phyloP scores from a whole-genome alignment of 805 yeast species.

The Crinitomyces ghanaensis region DNA sequence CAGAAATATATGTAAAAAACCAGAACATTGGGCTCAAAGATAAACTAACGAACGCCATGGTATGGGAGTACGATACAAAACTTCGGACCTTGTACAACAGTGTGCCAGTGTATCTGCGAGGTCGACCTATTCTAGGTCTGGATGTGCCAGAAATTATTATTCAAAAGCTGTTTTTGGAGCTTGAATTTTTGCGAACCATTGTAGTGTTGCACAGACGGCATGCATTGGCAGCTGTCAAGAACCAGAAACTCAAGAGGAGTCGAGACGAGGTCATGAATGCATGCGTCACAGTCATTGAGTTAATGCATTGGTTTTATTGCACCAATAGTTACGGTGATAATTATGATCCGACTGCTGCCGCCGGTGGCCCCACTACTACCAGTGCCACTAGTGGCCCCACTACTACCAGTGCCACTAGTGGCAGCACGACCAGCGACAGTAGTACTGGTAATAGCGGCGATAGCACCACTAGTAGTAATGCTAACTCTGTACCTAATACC shows the following conservation, averaged over 20 bases:
- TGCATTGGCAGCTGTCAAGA: conserved; percentile 8
- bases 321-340: too few relatives aligned
- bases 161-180: conserved; percentile 22
- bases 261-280: conserved; percentile 12
- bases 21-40: conserved; percentile 8
- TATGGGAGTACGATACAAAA: conserved; percentile 18
- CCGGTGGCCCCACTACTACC: too few relatives aligned
- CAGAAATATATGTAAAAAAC: conserved; percentile 8
- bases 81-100: conserved; percentile 17
- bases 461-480: too few relatives aligned
- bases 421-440: too few relatives aligned
- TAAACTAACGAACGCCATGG: conserved; percentile 8
- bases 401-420: too few relatives aligned
- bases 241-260: conserved; percentile 7
- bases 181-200: conserved; percentile 19
- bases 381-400: too few relatives aligned
- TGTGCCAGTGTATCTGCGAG: conserved; percentile 16
- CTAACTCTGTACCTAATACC: too few relatives aligned
- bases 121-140: conserved; percentile 10
- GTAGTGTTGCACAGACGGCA: conserved; percentile 21
- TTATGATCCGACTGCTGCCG: too few relatives aligned
- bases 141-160: conserved; percentile 18
- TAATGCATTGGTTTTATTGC: conserved; percentile 14
- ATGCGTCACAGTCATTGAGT: conserved; percentile 11
- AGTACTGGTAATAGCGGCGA: too few relatives aligned